Percentiles rank a stretch among this genome's conserved stretches.
Evolutionary conservation across 148 eudicot genomes (phyloP).

Genomic region (Heliosperma pusillum): DNA sequence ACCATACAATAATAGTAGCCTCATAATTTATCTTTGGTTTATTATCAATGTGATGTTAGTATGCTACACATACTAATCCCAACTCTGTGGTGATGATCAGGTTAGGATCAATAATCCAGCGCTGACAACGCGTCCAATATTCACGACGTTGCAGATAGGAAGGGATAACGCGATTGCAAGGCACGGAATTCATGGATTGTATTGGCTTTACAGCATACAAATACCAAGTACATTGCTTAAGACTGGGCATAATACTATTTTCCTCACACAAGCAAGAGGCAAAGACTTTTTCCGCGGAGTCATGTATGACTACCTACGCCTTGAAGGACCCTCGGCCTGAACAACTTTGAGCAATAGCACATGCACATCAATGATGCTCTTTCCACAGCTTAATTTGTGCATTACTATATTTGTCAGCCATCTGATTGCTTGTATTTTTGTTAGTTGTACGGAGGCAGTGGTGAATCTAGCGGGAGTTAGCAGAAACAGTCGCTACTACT

Average conservation of each 20-base stretch:
- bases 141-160: conserved; percentile 54
- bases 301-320: conserved; percentile 75
- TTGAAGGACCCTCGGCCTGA: conserved; percentile 45
- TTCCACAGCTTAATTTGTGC: too few relatives aligned
- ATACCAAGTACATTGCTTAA: conserved; percentile 30
- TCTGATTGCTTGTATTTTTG: too few relatives aligned
- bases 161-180: conserved; percentile 70
- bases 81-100: conserved; percentile 21
- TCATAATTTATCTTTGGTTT: too few relatives aligned
- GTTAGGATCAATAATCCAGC: conserved; percentile 48
- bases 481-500: too few relatives aligned
- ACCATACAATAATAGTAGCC: background rate
- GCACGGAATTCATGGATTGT: conserved; percentile 74
- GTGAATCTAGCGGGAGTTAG: too few relatives aligned
- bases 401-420: too few relatives aligned
- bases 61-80: too few relatives aligned
- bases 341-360: too few relatives aligned
- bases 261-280: conserved; percentile 43
- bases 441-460: too few relatives aligned
- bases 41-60: too few relatives aligned
- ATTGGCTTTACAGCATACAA: conserved; percentile 35
- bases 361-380: too few relatives aligned
- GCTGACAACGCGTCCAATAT: conserved; percentile 34
- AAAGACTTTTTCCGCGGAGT: conserved; percentile 32
- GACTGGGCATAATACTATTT: conserved; percentile 41